Evolutionary conservation across 2,329 filamentous ascomycete species (phyloP).

Genomic region (Didymella arachidicola): DNA sequence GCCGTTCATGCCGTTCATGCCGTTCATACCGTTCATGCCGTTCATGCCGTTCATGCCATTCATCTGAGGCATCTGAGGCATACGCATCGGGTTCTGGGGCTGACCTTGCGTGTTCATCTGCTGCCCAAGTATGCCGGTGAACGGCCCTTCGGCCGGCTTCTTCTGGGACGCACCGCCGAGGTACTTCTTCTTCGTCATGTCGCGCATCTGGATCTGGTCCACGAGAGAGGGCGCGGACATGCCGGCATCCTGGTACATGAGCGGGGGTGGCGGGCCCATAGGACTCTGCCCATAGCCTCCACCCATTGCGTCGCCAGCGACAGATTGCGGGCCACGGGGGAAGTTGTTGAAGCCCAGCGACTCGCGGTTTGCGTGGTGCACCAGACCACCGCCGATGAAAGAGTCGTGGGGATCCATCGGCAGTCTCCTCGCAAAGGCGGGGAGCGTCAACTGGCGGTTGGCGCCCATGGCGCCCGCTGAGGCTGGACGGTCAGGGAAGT

Average conservation of each 20-base stretch:
- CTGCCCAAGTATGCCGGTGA: conserved; percentile 45
- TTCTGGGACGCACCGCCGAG: conserved; percentile 48
- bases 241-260: conserved; percentile 45
- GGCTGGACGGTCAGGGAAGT: conserved; percentile 47
- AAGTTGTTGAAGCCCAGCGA: conserved; percentile 50
- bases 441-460: conserved; percentile 35
- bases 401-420: conserved; percentile 46
- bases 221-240: conserved; percentile 45
- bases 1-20: conserved; percentile 27
- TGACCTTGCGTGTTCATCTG: conserved; percentile 45
- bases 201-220: conserved; percentile 50
- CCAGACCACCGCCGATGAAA: conserved; percentile 47
- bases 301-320: conserved; percentile 43
- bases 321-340: conserved; percentile 42
- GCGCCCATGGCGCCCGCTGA: conserved; percentile 41
- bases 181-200: conserved; percentile 48
- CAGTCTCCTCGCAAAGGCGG: conserved; percentile 48
- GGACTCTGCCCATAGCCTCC: conserved; percentile 22
- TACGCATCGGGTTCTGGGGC: conserved; percentile 32
- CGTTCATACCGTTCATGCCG: conserved; percentile 24
- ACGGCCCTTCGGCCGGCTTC: conserved; percentile 40
- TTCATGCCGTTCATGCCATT: conserved; percentile 23
- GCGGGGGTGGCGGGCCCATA: conserved; percentile 27
- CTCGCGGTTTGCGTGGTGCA: conserved; percentile 45
- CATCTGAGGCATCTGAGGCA: conserved; percentile 28